Evolutionary conservation across 2,329 filamentous ascomycete genomes (phyloP), one percentile per base, ranked within the genome.

Genomic region (Pseudogymnoascus sp.): DNA sequence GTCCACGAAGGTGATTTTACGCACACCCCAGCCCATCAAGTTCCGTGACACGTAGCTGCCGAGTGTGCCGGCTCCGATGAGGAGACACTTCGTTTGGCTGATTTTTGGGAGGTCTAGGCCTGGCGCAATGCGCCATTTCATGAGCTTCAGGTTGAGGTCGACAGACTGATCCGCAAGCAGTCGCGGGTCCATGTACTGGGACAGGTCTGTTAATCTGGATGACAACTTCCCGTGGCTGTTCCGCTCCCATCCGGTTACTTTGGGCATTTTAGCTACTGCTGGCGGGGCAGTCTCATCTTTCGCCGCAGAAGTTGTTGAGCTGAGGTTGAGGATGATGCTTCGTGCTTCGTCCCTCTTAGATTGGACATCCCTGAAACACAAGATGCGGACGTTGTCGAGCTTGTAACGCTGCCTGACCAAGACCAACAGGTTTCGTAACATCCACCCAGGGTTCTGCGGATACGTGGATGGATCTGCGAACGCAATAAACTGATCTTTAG

Each of bases 121-220:
- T 0, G 95, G 95, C 6, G 92, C 91, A 71, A 99, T 92, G 41
- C 95, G 88, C 95, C 95, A 99, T 78, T 97, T 99, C 88, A 99
- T 99, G 65, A 99, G 83, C 77, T 98, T 98, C 66, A 98, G 81
- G 72, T 99, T 99, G 65, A 99, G 82, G 72, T 99, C 95, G 8
- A 98, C 93, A 0, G 93, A 92, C 74, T 96, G 92, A 73, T 98
- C 93, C 21, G 95, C 95, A 16, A 98, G 80, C 72, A 88, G 87
- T 36, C 83, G 80, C 6, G 95, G 93, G 73, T 99, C 93, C 89
- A 99, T 93, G 71, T 96, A 96, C 71, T 95, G 92, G 19, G 90
- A 89, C 7, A 99, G 81, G 71, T 96, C 92, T 13, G 92, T 91
- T 16, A 89, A 83, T 68, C 90, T 87, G 14, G 90, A 87, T 16